Evolutionary conservation across 2,329 filamentous ascomycete genomes (phyloP), one percentile per base, ranked within the genome.

Genomic region (Pseudovirgaria hyperparasitica): DNA sequence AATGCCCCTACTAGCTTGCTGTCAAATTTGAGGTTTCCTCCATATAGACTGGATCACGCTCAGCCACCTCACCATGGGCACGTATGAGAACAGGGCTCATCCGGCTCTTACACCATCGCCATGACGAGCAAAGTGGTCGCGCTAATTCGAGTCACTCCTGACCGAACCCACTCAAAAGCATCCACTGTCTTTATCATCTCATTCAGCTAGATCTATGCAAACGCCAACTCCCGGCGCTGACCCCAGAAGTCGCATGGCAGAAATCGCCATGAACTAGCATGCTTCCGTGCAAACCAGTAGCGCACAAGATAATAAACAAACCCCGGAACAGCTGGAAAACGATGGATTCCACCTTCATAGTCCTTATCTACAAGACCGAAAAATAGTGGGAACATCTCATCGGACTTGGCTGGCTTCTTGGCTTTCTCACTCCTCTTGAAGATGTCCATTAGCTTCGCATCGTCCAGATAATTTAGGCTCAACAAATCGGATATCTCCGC

Each of bases 221-320:
- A 46, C 1, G 35, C 37, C 36, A 48, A 30, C 16, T 41, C 35
- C 23, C 36, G 38, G 5, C 27, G 45, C 34, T 48, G 37, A 6
- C 50, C 44, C 42, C 42, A 51, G 9, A 42, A 36, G 18, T 43
- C 46, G 27, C 45, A 51, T 15, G 52, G 50, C 39, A 50, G 49
- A 31, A 52, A 55, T 19, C 43, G 31, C 52, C 52, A 55, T 23
- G 43, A 46, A 5, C 48, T 46, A 22, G 37, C 38, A 40, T 54
- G 23, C 24, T 31, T 30, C 28, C 41, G 36, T 9, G 24, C 43
- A 38, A 48, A 54, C 19, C 38, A 33, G 28, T 48, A 47, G 17
- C 52, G 40, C 30, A 52, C 48, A 20, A 53, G 27, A 20, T 44
- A 53, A 14, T 46, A 49, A 24, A 55, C 39, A 31, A 52, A 49